Evolutionary conservation across 2,329 filamentous ascomycete species (phyloP), one percentile per base, ranked within the genome.

Genomic region (Fusarium denticulatum): DNA sequence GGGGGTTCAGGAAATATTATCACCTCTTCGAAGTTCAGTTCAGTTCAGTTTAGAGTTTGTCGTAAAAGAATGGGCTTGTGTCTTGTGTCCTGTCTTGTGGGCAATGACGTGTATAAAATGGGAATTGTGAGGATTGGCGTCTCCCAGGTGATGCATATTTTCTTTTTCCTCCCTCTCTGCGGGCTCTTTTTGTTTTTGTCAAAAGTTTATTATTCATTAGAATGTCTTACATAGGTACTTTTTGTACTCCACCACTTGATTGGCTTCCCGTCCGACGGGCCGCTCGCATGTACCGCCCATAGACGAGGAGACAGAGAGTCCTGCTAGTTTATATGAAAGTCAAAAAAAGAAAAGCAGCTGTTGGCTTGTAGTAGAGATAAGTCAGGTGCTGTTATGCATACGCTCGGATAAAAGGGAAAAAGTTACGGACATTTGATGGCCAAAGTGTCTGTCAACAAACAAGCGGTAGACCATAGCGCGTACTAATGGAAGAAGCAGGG

Each of bases 221-320:
- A 47, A 32, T 57, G 55, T 43, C 55, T 68, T 32, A 45, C 52
- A 68, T 57, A n/a, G n/a, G n/a, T n/a, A 26, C 45, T 69, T 34
- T 53, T 28, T 42, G 43, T 34, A 50, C 67, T 72, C 64, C 65
- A 69, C 72, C 39, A 62, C 47, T 49, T 75, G 60, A 74, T 73
- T 75, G 72, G 72, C 72, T 73, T 74, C 72, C 72, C 69, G 69
- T 46, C 52, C 55, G 60, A 70, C 72, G 72, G 72, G 72, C 72
- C 72, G 72, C 42, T 73, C 64, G 62, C 72, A 75, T 70, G 66
- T 65, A 53, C 67, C 52, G 59, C 52, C 28, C 24, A 47, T 58
- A 60, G 60, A 72, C 60, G 34, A 72, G 57, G 52, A 60, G 40
- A 67, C 7, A 39, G 32, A 50, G 16, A 50, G 30, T 50, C 47